Evolutionary conservation across 78 protist genomes (phyloP).

Genomic region (Polysphondylium violaceum): DNA sequence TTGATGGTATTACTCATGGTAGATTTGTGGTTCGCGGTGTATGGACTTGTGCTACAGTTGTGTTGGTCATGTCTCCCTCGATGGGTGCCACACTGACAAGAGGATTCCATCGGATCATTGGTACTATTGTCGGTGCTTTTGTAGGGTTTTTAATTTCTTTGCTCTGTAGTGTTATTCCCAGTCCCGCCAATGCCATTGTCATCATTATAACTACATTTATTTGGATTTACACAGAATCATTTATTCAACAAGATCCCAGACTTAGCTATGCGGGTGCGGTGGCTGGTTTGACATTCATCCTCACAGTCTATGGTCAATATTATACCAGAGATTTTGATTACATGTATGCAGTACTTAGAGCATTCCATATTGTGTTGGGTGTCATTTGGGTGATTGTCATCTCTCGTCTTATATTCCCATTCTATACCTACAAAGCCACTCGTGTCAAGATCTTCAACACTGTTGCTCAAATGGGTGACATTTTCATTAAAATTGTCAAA

Average conservation of each 20-base stretch:
- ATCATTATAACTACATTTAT: slow-evolving; percentile 11
- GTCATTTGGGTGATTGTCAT: slow-evolving; percentile 55
- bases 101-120: slow-evolving; percentile 46
- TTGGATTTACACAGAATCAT: background rate
- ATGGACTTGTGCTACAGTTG: slow-evolving; percentile 57
- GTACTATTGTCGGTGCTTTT: slow-evolving; percentile 25
- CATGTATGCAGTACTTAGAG: slow-evolving; percentile 26
- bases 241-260: slow-evolving; percentile 50
- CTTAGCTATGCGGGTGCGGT: slow-evolving; percentile 49
- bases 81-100: slow-evolving; percentile 32
- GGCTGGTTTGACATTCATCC: slow-evolving; percentile 31
- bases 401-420: slow-evolving; percentile 19
- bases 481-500: slow-evolving; percentile 24
- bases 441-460: slow-evolving; percentile 6
- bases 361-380: slow-evolving; percentile 37
- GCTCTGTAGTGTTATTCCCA: slow-evolving; percentile 4
- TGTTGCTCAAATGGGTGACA: slow-evolving; percentile 2
- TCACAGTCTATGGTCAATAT: slow-evolving; percentile 7
- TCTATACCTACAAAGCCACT: slow-evolving; percentile 20
- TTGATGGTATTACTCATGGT: slow-evolving; percentile 15
- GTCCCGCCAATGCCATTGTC: slow-evolving; percentile 19
- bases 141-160: slow-evolving; percentile 29
- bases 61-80: slow-evolving; percentile 47
- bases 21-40: slow-evolving; percentile 47
- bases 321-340: slow-evolving; percentile 13